These are phyloP conservation scores for Arthroderma sp. DNA, from an alignment of 2,329 filamentous ascomycete species.

Conservation along the genomic window DNA sequence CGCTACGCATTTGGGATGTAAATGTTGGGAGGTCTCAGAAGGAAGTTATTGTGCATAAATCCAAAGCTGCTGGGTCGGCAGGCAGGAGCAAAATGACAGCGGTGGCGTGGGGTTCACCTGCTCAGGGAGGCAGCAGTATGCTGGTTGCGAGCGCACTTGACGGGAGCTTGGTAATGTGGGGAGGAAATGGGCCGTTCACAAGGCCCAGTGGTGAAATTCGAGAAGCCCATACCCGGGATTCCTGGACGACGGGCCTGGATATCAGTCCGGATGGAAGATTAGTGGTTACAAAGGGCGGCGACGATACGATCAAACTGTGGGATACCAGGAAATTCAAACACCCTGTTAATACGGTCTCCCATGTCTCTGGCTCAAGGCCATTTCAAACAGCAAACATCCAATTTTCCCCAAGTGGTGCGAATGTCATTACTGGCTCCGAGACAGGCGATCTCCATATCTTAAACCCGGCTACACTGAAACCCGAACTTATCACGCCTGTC, in stretches of 20 bases:
- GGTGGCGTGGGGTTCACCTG: constrained; percentile 67
- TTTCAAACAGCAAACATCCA: constrained; percentile 77
- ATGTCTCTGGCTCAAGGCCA: constrained; percentile 69
- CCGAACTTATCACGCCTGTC: constrained; percentile 78
- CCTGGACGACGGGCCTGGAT: constrained; percentile 86
- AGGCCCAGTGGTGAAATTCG: constrained; percentile 71
- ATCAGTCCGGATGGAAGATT: constrained; percentile 83
- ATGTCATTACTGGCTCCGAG: constrained; percentile 77
- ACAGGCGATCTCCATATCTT: constrained; percentile 82
- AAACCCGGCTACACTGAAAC: constrained; percentile 76
- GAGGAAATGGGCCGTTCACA: constrained; percentile 72
- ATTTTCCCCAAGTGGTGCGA: constrained; percentile 73
- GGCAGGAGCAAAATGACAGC: constrained; percentile 90
- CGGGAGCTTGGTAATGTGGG: constrained; percentile 83
- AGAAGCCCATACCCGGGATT: constrained; percentile 67
- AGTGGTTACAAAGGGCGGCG: constrained; percentile 79
- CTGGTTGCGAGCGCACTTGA: constrained; percentile 76
- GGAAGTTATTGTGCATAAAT: constrained; percentile 92
- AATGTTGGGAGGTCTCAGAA: constrained; percentile 83
- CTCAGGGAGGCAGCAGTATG: constrained; percentile 64
- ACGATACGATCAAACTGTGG: constrained; percentile 91
- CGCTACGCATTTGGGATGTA: constrained; percentile 90
- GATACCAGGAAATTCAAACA: constrained; percentile 91
- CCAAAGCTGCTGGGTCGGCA: constrained; percentile 70
- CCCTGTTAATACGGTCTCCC: constrained; percentile 65